Evolutionary conservation across 2,329 filamentous ascomycete genomes (phyloP).

Genomic region (Cryphonectria parasitica): DNA sequence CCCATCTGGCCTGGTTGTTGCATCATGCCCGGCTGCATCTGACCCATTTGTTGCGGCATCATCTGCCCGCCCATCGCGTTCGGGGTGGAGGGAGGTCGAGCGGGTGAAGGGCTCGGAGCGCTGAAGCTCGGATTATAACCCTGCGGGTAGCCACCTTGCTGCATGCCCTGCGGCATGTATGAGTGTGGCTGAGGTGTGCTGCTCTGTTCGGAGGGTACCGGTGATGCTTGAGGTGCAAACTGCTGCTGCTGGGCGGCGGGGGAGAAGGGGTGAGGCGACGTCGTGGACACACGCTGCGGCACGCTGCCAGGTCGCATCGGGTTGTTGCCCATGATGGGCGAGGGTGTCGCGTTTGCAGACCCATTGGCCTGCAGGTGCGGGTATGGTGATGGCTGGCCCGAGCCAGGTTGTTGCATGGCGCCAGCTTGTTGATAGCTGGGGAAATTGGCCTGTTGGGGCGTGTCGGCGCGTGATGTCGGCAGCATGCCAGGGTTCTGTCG

Average conservation of each 20-base stretch:
- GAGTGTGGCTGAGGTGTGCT: slow-evolving; percentile 74
- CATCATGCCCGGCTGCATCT: slow-evolving; percentile 45
- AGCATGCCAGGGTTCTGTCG: slow-evolving; percentile 74
- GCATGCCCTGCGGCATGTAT: slow-evolving; percentile 57
- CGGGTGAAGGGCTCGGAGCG: slow-evolving; percentile 58
- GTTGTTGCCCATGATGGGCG: slow-evolving; percentile 80
- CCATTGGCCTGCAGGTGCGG: slow-evolving; percentile 82
- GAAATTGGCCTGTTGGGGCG: slow-evolving; percentile 78
- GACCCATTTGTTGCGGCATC: slow-evolving; percentile 56
- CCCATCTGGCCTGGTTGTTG: slow-evolving; percentile 36
- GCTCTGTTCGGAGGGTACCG: slow-evolving; percentile 74
- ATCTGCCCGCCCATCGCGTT: slow-evolving; percentile 55
- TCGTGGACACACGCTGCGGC: slow-evolving; percentile 82
- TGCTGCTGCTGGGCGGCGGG: slow-evolving; percentile 67
- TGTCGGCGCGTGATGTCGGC: slow-evolving; percentile 87
- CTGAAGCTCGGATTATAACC: slow-evolving; percentile 61
- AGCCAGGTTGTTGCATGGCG: slow-evolving; percentile 63
- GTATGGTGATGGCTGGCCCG: slow-evolving; percentile 70
- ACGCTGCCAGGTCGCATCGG: slow-evolving; percentile 73
- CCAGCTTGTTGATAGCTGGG: slow-evolving; percentile 68
- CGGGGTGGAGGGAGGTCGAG: slow-evolving; percentile 58
- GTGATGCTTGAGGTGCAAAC: slow-evolving; percentile 73
- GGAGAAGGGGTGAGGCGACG: slow-evolving; percentile 90
- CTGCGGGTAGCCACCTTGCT: slow-evolving; percentile 56
- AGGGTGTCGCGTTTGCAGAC: slow-evolving; percentile 84